Evolutionary conservation across 2,329 filamentous ascomycete genomes (phyloP), one percentile per base, ranked within the genome.

Genomic region (Aspergillus alliaceus): DNA sequence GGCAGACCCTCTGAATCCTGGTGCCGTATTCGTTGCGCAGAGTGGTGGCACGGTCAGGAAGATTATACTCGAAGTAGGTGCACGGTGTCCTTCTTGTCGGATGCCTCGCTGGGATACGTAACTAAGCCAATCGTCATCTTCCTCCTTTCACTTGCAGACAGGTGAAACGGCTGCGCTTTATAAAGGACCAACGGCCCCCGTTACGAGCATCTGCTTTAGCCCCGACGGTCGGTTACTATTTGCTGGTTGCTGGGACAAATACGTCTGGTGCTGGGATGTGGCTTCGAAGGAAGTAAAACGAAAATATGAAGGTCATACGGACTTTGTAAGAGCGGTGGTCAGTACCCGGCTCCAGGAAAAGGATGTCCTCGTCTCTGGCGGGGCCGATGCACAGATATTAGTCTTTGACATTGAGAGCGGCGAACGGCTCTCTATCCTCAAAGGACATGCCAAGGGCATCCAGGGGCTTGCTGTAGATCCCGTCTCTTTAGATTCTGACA

Each of bases 221-320:
- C 72, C 79, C 4, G 77, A 77, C 25, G 80, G 79, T 58, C 89
- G 82, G 1, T 70, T 97, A 11, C 53, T 77, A 25, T 97, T 91
- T 73, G 91, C 91, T 24, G 93, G 93, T 32, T 95, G 88, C 58
- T 99, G 95, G 95, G 93, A 99, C 77, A 96, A 96, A 77, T 83
- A 86, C 20, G 84, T 98, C 57, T 96, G 92, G 87, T 90, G 89
- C 31, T 97, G 91, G 90, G 82, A 90, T 66, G 77, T 88, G 31
- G 77, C 81, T 18, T 85, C 85, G 3, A 80, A 79, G 42, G 72
- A 79, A 29, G 75, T 79, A 1, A 79, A 78, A n/a, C 82, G 78
- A 59, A 86, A 81, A 61, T 92, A 87, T 64, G 82, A 83, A 57
- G 92, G 91, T 4, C 93, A 98, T 73, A 81, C 84, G 1, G 95